Base-by-base conservation (phyloP, 805 yeast genomes). In the Candida incommunis region DNA sequence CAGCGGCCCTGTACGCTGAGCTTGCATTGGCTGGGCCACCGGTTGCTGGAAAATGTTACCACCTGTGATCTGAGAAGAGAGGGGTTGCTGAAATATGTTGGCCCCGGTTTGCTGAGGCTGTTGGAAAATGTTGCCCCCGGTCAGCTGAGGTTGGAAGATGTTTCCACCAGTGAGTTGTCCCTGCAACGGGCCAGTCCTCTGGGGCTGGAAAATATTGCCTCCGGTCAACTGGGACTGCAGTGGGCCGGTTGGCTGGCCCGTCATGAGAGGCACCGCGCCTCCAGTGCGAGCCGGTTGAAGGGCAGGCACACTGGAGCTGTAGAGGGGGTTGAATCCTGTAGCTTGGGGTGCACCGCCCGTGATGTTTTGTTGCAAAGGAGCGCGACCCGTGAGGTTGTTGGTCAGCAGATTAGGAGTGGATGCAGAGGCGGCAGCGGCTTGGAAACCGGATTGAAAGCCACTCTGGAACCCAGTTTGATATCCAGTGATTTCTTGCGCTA, bases 51-150 rank as follows among this genome's bases (percentile, higher is more conserved):
- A n/a, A n/a, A n/a, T n/a, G 27, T 13, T 25, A 25, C 27, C 27
- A 25, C 13, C 13, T 25, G 27, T 25, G 27, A 25, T 9, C 18
- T 31, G 37, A 7, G 18, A 13, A 11, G 13, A 5, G 5, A n/a
- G 7, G n/a, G 3, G 70, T 56, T 62, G 58, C 51, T 69, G 74
- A 47, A 67, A 68, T 52, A 69, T 67, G 0, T 70, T 68, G n/a
- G 70, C 71, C 11, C 67, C 51, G 40, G 50, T 50, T 44, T 64
- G 54, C 51, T 54, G 50, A 5, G 45, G 41, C 27, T 25, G 27
- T 25, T 25, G 27, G 13, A 25, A 25, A 13, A 25, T 25, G 27
- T 7, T 9, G 13, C 27, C 27, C 13, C 27, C 27, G 13, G 27
- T 25, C 13, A 9, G 7, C 27, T 25, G 27, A 7, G 7, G 27